These are phyloP conservation scores for Aphanomyces astaci DNA, from an alignment of 352 stramenopile species.

Conservation along the genomic window DNA sequence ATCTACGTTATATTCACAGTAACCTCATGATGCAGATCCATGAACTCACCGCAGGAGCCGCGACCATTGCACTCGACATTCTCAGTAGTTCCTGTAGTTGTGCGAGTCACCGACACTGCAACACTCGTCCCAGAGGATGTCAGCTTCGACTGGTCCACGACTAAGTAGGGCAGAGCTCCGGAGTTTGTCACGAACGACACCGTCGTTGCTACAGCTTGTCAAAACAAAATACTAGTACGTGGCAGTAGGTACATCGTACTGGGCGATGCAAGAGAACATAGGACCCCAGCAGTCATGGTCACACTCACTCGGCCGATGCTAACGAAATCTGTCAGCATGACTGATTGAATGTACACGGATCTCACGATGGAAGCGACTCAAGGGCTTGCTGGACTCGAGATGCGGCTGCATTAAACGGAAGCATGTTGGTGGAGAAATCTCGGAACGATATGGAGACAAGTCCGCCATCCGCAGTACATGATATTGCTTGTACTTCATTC, in stretches of 20 bases:
- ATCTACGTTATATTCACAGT: conserved; percentile 29
- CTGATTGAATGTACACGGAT: not conserved
- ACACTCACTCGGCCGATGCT: conserved; percentile 51
- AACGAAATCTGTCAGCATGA: no score
- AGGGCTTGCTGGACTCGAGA: conserved; percentile 34
- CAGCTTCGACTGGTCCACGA: conserved; percentile 30
- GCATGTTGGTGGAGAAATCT: conserved; percentile 42
- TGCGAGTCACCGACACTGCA: conserved; percentile 26
- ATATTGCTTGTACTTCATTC: conserved; percentile 70
- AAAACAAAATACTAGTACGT: not conserved
- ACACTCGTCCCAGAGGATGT: conserved; percentile 36
- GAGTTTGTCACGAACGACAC: conserved; percentile 62
- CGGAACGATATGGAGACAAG: conserved; percentile 74
- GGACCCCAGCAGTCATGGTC: conserved; percentile 31
- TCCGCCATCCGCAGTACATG: conserved; percentile 56
- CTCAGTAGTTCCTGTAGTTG: conserved; percentile 46
- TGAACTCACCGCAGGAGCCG: conserved; percentile 48
- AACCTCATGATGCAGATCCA: not conserved
- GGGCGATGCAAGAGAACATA: conserved; percentile 39
- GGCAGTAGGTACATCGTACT: conserved; percentile 27
- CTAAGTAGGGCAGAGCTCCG: conserved; percentile 47
- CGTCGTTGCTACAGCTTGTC: conserved; percentile 9
- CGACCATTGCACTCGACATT: conserved; percentile 68
- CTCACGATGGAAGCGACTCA: conserved; percentile 49
- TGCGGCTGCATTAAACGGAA: conserved; percentile 31